Evolutionary conservation across 257 asterid species (phyloP), one percentile per base, ranked within the genome.

Genomic region (Solanum lycopersicoides): DNA sequence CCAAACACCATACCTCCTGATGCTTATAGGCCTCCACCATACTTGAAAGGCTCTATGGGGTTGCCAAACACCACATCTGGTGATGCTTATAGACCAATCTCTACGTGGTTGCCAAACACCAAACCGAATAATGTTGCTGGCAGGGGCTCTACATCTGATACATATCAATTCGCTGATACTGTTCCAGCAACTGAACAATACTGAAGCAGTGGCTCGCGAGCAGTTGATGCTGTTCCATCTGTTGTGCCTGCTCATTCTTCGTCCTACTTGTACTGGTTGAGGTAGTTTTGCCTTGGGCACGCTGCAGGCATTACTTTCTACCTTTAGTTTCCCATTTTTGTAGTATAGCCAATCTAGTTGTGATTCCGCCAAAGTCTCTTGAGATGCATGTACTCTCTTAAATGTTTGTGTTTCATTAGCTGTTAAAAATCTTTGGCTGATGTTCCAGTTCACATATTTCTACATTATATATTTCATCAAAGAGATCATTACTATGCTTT

Each of bases 131-230:
- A 73, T 35, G 47, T 35, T 35, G 28, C 30, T 73, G 80, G 50
- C 5, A 9, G 50, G 80, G 35, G 28, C 50, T 73, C 18, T 73
- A 35, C 80, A 73, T 35, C 80, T 73, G 80, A 35, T 35, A 73
- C 80, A 0, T 73, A 5, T 37, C 80, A 93, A 84, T 94, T 93
- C 91, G 98, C 92, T 21, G 99, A 93, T 90, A 30, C 92, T 23
- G 91, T 87, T 79, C 83, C 60, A 7, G 95, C 93, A 42, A 91
- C 83, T 15, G 96, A 90, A 41, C 53, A 89, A 16, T 90, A 92
- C 87, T 86, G 80, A 41, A 56, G 76, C 74, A 82, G 86, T 28
- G 73, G 86, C 71, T 82, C 87, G 41, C 91, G 83, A 28, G 32
- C 86, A 32, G 92, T 56, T 30, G 89, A 89, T 83, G 88, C 89